These are phyloP conservation scores for Geotrichum fermentans DNA, from an alignment of 1,139 yeast genomes.

Conservation along the genomic window DNA sequence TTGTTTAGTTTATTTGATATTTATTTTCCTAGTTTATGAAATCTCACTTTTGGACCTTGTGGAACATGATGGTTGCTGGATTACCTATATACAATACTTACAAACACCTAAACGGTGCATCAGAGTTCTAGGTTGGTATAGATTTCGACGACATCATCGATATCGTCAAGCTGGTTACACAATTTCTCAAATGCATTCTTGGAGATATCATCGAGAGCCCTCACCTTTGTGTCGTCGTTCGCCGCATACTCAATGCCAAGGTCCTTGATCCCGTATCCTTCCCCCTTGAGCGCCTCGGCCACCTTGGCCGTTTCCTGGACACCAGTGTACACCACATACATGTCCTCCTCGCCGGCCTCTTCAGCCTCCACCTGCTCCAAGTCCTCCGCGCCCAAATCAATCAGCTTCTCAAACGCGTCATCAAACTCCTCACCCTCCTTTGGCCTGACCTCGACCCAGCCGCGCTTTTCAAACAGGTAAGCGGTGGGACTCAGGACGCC, in stretches of 20 bases:
- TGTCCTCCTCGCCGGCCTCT: constrained; percentile 24
- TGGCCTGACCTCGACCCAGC: constrained; percentile 54
- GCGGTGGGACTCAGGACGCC: constrained; percentile 68
- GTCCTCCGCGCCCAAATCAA: constrained; percentile 85
- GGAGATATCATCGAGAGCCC: constrained; percentile 42
- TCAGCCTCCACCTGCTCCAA: constrained; percentile 43
- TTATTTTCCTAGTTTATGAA: background rate
- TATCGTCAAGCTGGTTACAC: constrained; percentile 57
- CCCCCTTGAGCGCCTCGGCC: constrained; percentile 50
- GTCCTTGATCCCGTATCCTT: constrained; percentile 60
- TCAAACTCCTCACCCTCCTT: constrained; percentile 44
- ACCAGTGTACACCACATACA: constrained; percentile 44
- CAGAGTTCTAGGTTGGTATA: constrained; percentile 46
- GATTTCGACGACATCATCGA: constrained; percentile 76
- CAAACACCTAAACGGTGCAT: too few relatives aligned
- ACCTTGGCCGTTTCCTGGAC: constrained; percentile 58
- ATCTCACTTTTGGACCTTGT: too few relatives aligned
- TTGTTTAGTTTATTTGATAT: background rate
- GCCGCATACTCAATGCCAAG: constrained; percentile 67
- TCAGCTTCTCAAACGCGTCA: constrained; percentile 61
- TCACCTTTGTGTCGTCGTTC: constrained; percentile 54
- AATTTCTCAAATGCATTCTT: constrained; percentile 54
- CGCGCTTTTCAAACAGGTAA: constrained; percentile 72
- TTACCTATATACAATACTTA: background rate
- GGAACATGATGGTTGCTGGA: too few relatives aligned